These are phyloP conservation scores for Trichoderma semiorbis DNA, from an alignment of 2,329 filamentous ascomycete species.

Conservation along the genomic window DNA sequence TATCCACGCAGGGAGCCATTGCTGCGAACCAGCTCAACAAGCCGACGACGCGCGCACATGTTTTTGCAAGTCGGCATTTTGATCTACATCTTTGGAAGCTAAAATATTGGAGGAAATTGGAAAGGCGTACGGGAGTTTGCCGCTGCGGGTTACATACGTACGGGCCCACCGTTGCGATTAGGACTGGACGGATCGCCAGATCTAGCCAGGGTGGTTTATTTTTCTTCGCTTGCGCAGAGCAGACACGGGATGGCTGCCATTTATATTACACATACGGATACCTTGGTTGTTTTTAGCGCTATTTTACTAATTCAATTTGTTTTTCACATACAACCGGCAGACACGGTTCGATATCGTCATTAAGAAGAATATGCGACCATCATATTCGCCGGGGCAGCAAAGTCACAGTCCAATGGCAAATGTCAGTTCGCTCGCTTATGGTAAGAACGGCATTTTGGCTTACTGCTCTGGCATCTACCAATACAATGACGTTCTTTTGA, in stretches of 20 bases:
- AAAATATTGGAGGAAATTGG: background rate
- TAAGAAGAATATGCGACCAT: background rate
- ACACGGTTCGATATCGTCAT: background rate
- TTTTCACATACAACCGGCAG: background rate
- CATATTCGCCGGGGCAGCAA: background rate
- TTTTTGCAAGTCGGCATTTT: background rate
- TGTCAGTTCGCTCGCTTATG: background rate
- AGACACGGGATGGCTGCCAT: background rate
- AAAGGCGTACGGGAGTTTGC: background rate
- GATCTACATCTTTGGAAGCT: background rate
- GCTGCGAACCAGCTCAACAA: background rate
- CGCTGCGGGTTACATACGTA: background rate
- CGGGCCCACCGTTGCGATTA: background rate
- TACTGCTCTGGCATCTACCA: background rate
- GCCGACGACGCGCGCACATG: background rate
- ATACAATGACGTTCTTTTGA: background rate
- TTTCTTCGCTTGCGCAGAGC: background rate
- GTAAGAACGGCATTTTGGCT: background rate
- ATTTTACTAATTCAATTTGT: background rate
- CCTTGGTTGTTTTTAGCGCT: background rate
- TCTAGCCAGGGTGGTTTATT: background rate
- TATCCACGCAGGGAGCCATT: background rate
- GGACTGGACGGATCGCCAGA: background rate
- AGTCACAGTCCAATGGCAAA: background rate
- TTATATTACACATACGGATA: background rate